Percentiles rank a stretch among this genome's conserved stretches.
Evolutionary conservation across 768 basidiomycete genomes (phyloP).

Genomic region (Cystobasidium ongulense): DNA sequence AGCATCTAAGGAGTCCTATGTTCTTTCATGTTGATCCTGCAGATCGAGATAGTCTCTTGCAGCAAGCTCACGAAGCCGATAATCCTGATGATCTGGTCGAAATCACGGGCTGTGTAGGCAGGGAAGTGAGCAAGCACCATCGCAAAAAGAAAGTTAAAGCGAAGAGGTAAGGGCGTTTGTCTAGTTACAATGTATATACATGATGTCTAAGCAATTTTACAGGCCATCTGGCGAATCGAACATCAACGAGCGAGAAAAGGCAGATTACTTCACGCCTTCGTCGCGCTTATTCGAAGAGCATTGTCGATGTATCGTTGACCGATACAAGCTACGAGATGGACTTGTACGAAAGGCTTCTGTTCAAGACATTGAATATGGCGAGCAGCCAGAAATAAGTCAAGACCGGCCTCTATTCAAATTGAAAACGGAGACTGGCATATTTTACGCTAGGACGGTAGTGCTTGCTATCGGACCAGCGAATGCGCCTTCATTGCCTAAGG

Average conservation of each 20-base stretch:
- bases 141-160: slow-evolving; percentile 33
- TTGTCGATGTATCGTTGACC: slow-evolving; percentile 33
- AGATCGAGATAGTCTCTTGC: slow-evolving; percentile 39
- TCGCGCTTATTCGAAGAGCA: slow-evolving; percentile 36
- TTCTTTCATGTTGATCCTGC: slow-evolving; percentile 40
- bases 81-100: slow-evolving; percentile 35
- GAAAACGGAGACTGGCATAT: neutral
- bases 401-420: slow-evolving; percentile 5
- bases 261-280: slow-evolving; percentile 41
- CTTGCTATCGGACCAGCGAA: slow-evolving; percentile 39
- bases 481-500: slow-evolving; percentile 33
- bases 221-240: slow-evolving; percentile 15
- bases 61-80: slow-evolving; percentile 32
- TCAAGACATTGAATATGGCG: neutral
- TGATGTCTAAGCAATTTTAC: neutral
- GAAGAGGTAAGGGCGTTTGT: neutral
- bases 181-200: neutral
- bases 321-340: slow-evolving; percentile 35
- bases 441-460: slow-evolving; percentile 33
- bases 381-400: neutral
- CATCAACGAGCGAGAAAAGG: slow-evolving; percentile 40
- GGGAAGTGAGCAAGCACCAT: slow-evolving; percentile 39
- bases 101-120: slow-evolving; percentile 40
- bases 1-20: slow-evolving; percentile 40
- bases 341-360: neutral